Percentiles rank a stretch among this genome's conserved stretches.
Evolutionary conservation across 75 land plant species (phyloP).

Genomic region (Selaginella moellendorffii): DNA sequence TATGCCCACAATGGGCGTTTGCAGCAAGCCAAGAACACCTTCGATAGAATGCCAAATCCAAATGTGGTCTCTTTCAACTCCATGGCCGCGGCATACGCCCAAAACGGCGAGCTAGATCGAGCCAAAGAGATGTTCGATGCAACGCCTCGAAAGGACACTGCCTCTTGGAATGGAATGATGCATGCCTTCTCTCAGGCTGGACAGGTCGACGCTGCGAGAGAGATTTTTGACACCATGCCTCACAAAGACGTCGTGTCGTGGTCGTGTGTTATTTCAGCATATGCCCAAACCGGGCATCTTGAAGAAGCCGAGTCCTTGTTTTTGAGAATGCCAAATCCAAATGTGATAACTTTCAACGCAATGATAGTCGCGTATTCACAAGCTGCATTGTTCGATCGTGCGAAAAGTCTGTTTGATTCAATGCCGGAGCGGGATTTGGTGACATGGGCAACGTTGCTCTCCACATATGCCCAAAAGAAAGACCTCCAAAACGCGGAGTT

Average conservation of each 20-base stretch:
- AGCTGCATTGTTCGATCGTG: neutral
- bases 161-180: conserved; percentile 1
- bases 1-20: neutral
- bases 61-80: conserved; percentile 1
- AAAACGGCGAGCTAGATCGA: conserved; percentile 2
- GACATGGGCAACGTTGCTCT: neutral
- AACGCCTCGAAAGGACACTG: neutral
- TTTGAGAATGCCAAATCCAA: neutral
- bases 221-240: neutral
- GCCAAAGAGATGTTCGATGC: neutral
- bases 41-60: conserved; percentile 4
- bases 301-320: conserved; percentile 2
- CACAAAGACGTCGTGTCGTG: conserved; percentile 7
- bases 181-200: neutral
- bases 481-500: neutral
- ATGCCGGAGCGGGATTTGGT: neutral
- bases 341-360: neutral
- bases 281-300: neutral
- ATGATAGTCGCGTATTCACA: neutral
- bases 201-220: neutral
- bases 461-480: neutral
- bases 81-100: conserved; percentile 3
- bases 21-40: neutral
- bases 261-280: neutral
- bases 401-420: neutral